Conservation (phyloP, 768 basidiomycete species). For the Fibroporia radiculosa region DNA sequence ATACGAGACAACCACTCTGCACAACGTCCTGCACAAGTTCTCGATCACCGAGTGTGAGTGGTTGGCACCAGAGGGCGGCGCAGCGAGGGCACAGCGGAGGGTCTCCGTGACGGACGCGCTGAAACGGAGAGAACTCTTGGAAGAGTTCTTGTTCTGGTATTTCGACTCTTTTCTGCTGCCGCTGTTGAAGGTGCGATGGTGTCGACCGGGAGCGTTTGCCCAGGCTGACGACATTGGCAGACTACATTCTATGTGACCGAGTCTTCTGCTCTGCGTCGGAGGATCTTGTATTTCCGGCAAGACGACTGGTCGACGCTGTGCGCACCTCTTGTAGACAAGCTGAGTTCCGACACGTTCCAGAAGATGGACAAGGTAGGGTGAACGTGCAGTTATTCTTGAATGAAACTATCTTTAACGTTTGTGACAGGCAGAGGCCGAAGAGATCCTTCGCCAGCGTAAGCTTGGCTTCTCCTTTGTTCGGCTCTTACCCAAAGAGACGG, state of each 20-base stretch:
- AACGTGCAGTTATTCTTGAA: background rate
- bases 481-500: slow-evolving; percentile 89
- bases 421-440: slow-evolving; percentile 52
- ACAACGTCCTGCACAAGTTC: slow-evolving; percentile 71
- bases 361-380: slow-evolving; percentile 55
- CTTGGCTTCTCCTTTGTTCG: slow-evolving; percentile 84
- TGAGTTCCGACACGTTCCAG: slow-evolving; percentile 64
- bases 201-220: no score
- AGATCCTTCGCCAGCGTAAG: slow-evolving; percentile 60
- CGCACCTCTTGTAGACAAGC: slow-evolving; percentile 68
- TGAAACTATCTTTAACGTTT: background rate
- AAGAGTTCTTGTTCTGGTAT: slow-evolving; percentile 93
- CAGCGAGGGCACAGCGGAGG: slow-evolving; percentile 33
- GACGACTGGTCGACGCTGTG: slow-evolving; percentile 90
- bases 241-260: slow-evolving; percentile 94
- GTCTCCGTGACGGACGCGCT: slow-evolving; percentile 57
- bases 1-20: slow-evolving; percentile 76
- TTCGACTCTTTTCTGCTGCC: slow-evolving; percentile 80
- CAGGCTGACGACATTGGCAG: slow-evolving; percentile 30
- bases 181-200: slow-evolving; percentile 64
- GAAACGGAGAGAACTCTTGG: slow-evolving; percentile 74
- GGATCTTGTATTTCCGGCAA: slow-evolving; percentile 86
- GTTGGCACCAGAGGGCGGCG: slow-evolving; percentile 45
- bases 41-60: slow-evolving; percentile 71
- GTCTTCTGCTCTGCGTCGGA: slow-evolving; percentile 76